A percentile compares a stretch with the other conserved stretches of the same genome.
phyloP scores from a whole-genome alignment of 257 asterid genomes.

The Echium plantagineum region DNA sequence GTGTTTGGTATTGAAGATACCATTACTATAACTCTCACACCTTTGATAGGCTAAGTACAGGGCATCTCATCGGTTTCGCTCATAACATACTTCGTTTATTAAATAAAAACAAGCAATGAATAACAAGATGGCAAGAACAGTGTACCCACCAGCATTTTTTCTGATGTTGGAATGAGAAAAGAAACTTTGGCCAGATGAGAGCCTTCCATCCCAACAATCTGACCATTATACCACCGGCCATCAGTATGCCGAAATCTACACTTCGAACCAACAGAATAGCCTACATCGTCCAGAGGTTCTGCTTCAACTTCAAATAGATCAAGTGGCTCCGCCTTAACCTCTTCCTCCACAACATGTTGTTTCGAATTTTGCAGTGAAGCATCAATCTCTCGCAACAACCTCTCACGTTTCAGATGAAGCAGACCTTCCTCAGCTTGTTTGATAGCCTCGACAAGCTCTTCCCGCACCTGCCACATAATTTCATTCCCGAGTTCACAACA shows the following conservation, averaged over 20 bases:
- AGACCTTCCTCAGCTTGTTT: constrained; percentile 87
- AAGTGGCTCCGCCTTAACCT: constrained; percentile 38
- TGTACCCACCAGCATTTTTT: constrained; percentile 80
- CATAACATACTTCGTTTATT: no score
- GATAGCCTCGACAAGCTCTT: constrained; percentile 65
- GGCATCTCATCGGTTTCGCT: no score
- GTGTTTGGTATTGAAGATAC: no score
- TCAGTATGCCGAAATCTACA: constrained; percentile 83
- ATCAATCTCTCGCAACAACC: constrained; percentile 71
- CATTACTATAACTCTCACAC: no score
- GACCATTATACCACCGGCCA: constrained; percentile 91
- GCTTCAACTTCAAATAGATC: constrained; percentile 34
- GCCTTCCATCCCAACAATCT: constrained; percentile 55
- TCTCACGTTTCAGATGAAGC: constrained; percentile 64
- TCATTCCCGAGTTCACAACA: neutral
- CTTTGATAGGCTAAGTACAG: no score
- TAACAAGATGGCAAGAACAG: neutral
- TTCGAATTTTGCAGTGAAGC: constrained; percentile 27
- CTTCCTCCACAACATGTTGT: constrained; percentile 14
- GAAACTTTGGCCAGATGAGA: constrained; percentile 53
- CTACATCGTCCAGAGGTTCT: constrained; percentile 41
- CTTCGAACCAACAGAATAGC: constrained; percentile 63
- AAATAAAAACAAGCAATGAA: no score
- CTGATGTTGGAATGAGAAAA: constrained; percentile 75
- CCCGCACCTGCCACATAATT: constrained; percentile 37